A percentile compares a stretch with the other conserved stretches of the same genome.
These are phyloP conservation scores for Aegilops speltoides DNA, from an alignment of 176 grass and related monocot species.

Conservation along the genomic window DNA sequence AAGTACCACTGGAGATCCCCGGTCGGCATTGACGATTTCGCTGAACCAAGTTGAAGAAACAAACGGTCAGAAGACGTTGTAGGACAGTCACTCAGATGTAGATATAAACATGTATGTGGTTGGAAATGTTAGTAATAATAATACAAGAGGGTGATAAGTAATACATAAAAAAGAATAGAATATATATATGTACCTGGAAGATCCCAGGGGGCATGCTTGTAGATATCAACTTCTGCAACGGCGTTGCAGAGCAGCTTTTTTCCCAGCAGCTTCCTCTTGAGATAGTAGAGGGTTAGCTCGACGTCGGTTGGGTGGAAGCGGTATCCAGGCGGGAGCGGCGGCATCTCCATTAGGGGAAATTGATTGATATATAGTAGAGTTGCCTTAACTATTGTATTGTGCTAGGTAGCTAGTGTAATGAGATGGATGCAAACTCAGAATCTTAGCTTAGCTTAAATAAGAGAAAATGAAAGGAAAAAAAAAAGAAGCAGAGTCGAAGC, in stretches of 20 bases:
- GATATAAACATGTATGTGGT: not conserved
- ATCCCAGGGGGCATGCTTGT: constrained; percentile 88
- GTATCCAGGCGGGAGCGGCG: constrained; percentile 64
- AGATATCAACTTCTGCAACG: constrained; percentile 65
- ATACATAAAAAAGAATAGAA: not conserved
- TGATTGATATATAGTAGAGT: not conserved
- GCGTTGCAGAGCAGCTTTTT: constrained; percentile 56
- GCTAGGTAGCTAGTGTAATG: not conserved
- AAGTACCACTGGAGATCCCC: constrained; percentile 87
- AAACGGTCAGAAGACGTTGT: not conserved
- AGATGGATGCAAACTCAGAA: too few relatives aligned
- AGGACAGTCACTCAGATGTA: not conserved
- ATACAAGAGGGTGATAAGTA: not conserved
- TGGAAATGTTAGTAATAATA: not conserved
- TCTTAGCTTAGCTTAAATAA: too few relatives aligned
- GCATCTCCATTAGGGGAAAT: constrained; percentile 48
- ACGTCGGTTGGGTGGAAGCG: constrained; percentile 86
- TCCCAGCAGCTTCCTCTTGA: constrained; percentile 72
- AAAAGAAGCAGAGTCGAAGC: not conserved
- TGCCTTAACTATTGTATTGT: not conserved
- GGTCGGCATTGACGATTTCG: constrained; percentile 59
- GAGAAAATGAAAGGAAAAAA: not conserved
- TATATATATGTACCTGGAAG: constrained; percentile 48
- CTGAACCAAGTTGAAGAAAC: constrained; percentile 37
- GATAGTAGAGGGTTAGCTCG: constrained; percentile 71